Conservation (phyloP, 306 rosid species). For the Alnus glutinosa region DNA sequence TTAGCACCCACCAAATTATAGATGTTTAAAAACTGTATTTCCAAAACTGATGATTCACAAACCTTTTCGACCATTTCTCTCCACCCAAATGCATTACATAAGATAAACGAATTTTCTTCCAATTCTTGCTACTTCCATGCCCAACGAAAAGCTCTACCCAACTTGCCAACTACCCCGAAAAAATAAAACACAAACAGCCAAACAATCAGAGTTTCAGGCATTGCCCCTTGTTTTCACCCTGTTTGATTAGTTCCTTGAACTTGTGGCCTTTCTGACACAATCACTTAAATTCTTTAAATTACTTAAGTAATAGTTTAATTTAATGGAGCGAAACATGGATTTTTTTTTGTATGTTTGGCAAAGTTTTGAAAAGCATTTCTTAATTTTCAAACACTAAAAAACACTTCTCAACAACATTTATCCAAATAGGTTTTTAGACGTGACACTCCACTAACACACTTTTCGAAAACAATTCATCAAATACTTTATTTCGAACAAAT, state of each 20-base stretch:
- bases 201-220: too few species aligned
- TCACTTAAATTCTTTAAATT: neutral
- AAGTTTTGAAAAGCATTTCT: neutral
- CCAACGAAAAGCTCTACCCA: too few species aligned
- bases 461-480: too few species aligned
- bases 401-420: too few species aligned
- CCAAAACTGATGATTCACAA: neutral
- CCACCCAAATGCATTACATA: neutral
- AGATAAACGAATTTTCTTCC: neutral
- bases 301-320: neutral
- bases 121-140: too few species aligned
- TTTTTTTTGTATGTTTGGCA: neutral
- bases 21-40: too few species aligned
- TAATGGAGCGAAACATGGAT: neutral
- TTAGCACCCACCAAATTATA: too few species aligned
- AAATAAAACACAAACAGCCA: neutral
- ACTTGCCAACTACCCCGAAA: neutral
- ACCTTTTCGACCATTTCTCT: neutral
- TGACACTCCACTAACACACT: too few species aligned
- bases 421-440: too few species aligned
- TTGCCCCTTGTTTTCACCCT: neutral
- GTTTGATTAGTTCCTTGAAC: neutral
- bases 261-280: neutral
- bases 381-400: too few species aligned
- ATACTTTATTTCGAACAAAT: neutral